Conservation (phyloP, 2,329 filamentous ascomycete genomes). For the Cladophialophora immunda region DNA sequence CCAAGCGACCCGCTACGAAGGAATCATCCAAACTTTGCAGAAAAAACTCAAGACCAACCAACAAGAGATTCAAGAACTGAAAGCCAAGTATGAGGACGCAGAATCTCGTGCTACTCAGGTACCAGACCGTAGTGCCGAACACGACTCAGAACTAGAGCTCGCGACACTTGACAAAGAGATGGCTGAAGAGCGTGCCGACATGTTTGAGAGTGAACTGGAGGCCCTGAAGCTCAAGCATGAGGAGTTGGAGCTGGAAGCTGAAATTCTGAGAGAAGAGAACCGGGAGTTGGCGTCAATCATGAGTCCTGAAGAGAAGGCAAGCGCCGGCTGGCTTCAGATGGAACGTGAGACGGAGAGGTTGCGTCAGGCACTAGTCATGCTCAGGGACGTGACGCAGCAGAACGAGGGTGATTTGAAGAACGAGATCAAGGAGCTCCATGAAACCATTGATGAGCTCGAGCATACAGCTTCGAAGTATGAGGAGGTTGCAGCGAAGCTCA, state of each 20-base stretch:
- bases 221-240: slow-evolving; percentile 77
- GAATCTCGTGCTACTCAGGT: slow-evolving; percentile 74
- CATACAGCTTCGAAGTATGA: slow-evolving; percentile 74
- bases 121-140: slow-evolving; percentile 73
- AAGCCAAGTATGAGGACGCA: slow-evolving; percentile 79
- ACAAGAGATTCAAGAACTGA: slow-evolving; percentile 78
- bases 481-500: slow-evolving; percentile 74
- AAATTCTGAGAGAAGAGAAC: slow-evolving; percentile 88
- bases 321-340: slow-evolving; percentile 88
- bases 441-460: slow-evolving; percentile 74
- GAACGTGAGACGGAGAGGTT: slow-evolving; percentile 89
- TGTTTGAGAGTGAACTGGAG: slow-evolving; percentile 81
- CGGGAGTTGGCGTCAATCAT: slow-evolving; percentile 83
- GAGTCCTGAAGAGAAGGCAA: slow-evolving; percentile 85
- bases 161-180: slow-evolving; percentile 92
- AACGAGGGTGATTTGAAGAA: slow-evolving; percentile 80
- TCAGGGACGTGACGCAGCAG: slow-evolving; percentile 87
- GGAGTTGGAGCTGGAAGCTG: slow-evolving; percentile 86
- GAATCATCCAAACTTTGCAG: slow-evolving; percentile 89
- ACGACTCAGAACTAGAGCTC: slow-evolving; percentile 85
- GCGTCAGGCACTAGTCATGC: slow-evolving; percentile 80
- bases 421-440: slow-evolving; percentile 76
- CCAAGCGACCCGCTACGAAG: slow-evolving; percentile 66
- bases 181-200: slow-evolving; percentile 91
- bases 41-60: slow-evolving; percentile 86